Conservation (phyloP, 768 basidiomycete genomes). For the Trametes meyenii region DNA sequence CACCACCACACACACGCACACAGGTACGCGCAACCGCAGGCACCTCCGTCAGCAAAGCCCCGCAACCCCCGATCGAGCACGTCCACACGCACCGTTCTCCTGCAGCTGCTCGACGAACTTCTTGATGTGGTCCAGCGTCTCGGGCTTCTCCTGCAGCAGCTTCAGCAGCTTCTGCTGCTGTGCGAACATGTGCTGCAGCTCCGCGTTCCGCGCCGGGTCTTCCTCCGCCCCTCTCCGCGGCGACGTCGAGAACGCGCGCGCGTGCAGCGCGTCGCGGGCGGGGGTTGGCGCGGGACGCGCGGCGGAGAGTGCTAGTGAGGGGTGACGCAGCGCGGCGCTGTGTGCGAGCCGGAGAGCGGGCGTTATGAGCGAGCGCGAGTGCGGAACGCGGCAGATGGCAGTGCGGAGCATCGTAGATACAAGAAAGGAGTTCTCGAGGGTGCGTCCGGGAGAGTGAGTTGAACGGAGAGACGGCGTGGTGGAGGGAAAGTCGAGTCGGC, state of each 20-base stretch:
- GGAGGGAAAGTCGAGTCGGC: background rate
- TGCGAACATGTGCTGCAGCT: conserved; percentile 17
- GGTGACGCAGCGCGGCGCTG: conserved; percentile 9
- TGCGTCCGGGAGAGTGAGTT: background rate
- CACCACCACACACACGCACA: background rate
- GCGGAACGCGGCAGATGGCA: conserved; percentile 1
- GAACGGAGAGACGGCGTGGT: background rate
- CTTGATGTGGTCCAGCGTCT: conserved; percentile 23
- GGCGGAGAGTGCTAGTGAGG: background rate
- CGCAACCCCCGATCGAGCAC: background rate
- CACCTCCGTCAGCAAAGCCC: background rate
- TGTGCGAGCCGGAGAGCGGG: conserved; percentile 16
- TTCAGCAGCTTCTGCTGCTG: conserved; percentile 22
- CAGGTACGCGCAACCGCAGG: background rate
- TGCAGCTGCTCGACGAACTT: conserved; percentile 16
- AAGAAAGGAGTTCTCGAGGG: background rate
- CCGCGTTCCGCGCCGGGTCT: conserved; percentile 9
- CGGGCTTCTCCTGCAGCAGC: conserved; percentile 23
- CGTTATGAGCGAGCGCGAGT: conserved; percentile 4
- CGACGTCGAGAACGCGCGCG: conserved; percentile 18
- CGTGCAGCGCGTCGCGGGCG: conserved; percentile 8
- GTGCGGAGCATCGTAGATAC: conserved; percentile 11
- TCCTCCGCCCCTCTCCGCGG: conserved; percentile 10
- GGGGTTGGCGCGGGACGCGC: background rate
- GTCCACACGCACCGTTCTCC: conserved; percentile 17